phyloP scores from a whole-genome alignment of 108 stramenopile species.

The Seminavis robusta region DNA sequence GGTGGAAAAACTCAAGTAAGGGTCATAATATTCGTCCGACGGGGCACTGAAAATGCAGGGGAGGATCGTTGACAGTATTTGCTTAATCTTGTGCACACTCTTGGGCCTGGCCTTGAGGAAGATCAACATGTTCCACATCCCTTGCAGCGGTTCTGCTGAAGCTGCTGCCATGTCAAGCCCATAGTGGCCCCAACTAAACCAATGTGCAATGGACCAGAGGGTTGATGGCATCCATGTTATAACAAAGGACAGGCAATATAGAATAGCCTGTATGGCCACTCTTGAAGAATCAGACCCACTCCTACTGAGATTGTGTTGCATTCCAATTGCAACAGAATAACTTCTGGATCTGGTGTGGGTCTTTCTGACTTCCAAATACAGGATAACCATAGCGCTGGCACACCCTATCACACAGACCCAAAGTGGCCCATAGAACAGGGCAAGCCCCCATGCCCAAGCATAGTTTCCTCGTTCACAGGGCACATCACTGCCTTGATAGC shows the following conservation, averaged over 20 bases:
- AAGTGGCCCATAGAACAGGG: slow-evolving; percentile 33
- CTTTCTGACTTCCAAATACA: slow-evolving; percentile 12
- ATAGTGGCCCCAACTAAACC: slow-evolving; percentile 11
- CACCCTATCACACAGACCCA: slow-evolving; percentile 23
- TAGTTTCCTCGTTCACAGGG: slow-evolving; percentile 31
- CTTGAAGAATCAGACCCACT: not conserved
- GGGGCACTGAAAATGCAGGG: too few species aligned
- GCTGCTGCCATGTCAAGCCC: slow-evolving; percentile 23
- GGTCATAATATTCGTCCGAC: too few species aligned
- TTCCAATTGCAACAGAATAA: not conserved
- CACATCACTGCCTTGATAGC: slow-evolving; percentile 6
- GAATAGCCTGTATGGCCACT: slow-evolving; percentile 31
- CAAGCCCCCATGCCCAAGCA: slow-evolving; percentile 27
- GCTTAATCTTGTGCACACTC: too few species aligned
- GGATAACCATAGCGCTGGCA: slow-evolving; percentile 12
- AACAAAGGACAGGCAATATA: slow-evolving; percentile 26
- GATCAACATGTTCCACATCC: slow-evolving; percentile 31
- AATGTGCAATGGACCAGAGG: slow-evolving; percentile 33
- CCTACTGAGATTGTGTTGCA: not conserved
- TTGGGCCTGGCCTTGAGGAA: slow-evolving; percentile 16
- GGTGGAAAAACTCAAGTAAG: too few species aligned
- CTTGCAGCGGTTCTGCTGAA: slow-evolving; percentile 26
- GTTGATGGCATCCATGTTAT: slow-evolving; percentile 37
- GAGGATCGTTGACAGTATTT: too few species aligned
- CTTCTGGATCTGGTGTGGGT: slow-evolving; percentile 4